Evolutionary conservation across 2,329 filamentous ascomycete species (phyloP), one percentile per base, ranked within the genome.

Genomic region (Diatrype stigma): DNA sequence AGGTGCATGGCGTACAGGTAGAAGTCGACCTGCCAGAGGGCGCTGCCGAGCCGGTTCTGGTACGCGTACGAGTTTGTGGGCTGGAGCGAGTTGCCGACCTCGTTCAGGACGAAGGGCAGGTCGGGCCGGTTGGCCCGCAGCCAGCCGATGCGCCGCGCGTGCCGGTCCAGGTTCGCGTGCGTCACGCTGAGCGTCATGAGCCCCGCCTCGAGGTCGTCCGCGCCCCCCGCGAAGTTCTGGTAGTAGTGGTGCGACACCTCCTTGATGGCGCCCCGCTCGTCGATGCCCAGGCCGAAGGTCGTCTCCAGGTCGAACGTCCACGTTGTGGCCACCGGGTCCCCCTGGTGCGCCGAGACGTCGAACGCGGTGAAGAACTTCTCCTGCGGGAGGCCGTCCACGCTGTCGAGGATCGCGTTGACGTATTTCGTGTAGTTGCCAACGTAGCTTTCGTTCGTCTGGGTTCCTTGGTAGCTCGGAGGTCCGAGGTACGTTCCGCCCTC

Each of bases 161-260:
- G 60, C 37, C 63, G 58, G 50, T 69, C 65, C 3, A 69, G 56
- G 51, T 64, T 60, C 10, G 38, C 37, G 46, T 66, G 63, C 26
- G 64, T 67, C 1, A 53, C 49, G 38, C 52, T 58, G 44, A 62
- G 55, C 46, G 65, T 59, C 67, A 69, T 69, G 0, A 70, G 63
- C 7, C 55, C 60, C 2, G 47, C 44, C 3, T 59, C 64, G 0
- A 70, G 62, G 30, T 65, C 61, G 2, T 45, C 54, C 0, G 67
- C 66, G 5, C 51, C 56, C 0, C 66, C 67, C 1, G 65, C 66
- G 2, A 59, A 49, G 4, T 61, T 64, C 54, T 71, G 67, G 53
- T 70, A 71, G 55, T 69, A 70, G 47, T 71, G 69, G 32, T 67
- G 65, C n/a, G 67, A 62, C 2, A 70, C 66, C 42, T 67, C 65